Base-by-base conservation (phyloP, 2,329 filamentous ascomycete species). In the Aspergillus spinulosporus region DNA sequence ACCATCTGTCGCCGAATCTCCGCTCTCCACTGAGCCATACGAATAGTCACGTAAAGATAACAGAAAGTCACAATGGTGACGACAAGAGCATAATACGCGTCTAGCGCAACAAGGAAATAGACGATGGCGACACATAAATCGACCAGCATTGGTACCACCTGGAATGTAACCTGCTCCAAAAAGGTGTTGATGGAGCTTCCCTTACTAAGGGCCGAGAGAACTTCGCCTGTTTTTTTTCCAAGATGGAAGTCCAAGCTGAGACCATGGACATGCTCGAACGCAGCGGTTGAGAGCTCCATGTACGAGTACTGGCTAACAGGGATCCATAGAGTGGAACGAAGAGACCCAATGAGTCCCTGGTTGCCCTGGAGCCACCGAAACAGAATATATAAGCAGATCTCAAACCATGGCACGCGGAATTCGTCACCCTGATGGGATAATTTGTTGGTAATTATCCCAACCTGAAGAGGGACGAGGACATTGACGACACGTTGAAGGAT, bases 271-370 rank as follows among this genome's bases (percentile, higher is more conserved):
- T 99, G 94, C 76, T 97, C 93, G 70, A 99, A 99, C 7, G 93
- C 91, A 12, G 94, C 92, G 1, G 94, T 94, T 4, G 92, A 96
- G 57, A 99, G 82, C 62, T 94, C 91, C 68, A 91, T 88, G 75
- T 97, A 99, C 0, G 93, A 96, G 73, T 97, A 96, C 72, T 99
- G 94, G 36, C 92, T 91, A 56, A 99, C 92, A 0, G 94, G 93
- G 49, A 99, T 94, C 94, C 94, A 99, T 34, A 99, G 80, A 34
- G 91, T 85, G 21, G 90, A 88, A 61, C 94, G 84, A 36, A 89
- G 67, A 1, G 91, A 93, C 5, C 92, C 92, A 34, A 99, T 82
- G 46, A 97, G 78, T 15, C 94, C 94, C 58, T 93, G 94, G 51
- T 85, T 88, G 2, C 94, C 94, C 74, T 97, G 94, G 12, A 97